Evolutionary conservation across 1,284 basidiomycete genomes (phyloP).

Genomic region (Papiliotrema flavescens): DNA sequence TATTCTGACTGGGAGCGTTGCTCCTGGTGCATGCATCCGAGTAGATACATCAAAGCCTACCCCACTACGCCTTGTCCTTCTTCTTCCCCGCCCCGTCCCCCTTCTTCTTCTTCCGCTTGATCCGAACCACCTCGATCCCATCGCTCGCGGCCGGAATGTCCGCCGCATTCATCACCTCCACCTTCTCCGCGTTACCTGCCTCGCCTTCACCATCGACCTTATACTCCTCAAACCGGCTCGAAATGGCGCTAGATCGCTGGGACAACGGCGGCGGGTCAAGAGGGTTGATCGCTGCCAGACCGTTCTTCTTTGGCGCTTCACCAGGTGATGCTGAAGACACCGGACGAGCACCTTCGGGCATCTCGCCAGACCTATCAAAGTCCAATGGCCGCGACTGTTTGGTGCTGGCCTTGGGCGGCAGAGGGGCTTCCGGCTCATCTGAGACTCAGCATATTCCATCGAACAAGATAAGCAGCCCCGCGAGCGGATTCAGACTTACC

Average conservation of each 20-base stretch:
- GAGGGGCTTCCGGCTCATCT: too few species aligned
- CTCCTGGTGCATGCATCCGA: background rate
- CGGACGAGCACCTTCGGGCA: slow-evolving; percentile 57
- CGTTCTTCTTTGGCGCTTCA: slow-evolving; percentile 19
- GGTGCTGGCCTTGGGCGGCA: too few species aligned
- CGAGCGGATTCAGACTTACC: slow-evolving; percentile 1
- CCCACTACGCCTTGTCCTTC: background rate
- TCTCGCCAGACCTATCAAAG: slow-evolving; percentile 75
- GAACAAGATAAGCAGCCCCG: too few species aligned
- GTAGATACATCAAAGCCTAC: background rate
- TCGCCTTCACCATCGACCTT: slow-evolving; percentile 43
- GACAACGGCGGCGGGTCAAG: slow-evolving; percentile 1
- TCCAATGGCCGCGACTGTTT: slow-evolving; percentile 12
- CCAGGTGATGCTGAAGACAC: slow-evolving; percentile 11
- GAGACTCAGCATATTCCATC: too few species aligned
- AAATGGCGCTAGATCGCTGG: background rate
- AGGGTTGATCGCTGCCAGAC: slow-evolving; percentile 41
- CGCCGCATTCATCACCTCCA: slow-evolving; percentile 4
- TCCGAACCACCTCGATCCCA: slow-evolving; percentile 40
- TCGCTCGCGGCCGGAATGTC: slow-evolving; percentile 20
- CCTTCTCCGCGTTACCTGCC: slow-evolving; percentile 2
- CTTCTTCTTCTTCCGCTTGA: slow-evolving; percentile 47
- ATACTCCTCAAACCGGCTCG: slow-evolving; percentile 59
- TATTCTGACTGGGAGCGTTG: too few species aligned
- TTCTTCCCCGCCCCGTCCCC: slow-evolving; percentile 7